A percentile compares a stretch with the other conserved stretches of the same genome.
These are phyloP conservation scores for Chlorociboria aeruginascens DNA, from an alignment of 495 filamentous ascomycete species.

Conservation along the genomic window DNA sequence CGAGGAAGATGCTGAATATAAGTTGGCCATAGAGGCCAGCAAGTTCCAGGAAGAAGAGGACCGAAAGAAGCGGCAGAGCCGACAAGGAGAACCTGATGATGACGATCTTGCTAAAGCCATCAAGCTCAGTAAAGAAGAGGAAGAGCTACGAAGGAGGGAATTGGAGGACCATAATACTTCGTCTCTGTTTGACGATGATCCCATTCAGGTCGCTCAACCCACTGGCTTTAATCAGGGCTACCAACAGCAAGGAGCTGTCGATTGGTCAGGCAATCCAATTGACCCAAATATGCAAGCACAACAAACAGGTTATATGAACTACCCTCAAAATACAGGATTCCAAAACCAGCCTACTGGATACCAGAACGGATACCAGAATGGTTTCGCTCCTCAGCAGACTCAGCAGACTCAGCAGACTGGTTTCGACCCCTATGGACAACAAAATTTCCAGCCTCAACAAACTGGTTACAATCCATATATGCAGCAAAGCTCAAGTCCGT, in stretches of 20 bases:
- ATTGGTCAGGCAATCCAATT: slow-evolving; percentile 93
- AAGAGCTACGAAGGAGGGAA: slow-evolving; percentile 75
- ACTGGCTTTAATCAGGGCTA: slow-evolving; percentile 94
- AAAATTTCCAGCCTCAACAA: slow-evolving; percentile 21
- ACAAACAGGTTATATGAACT: slow-evolving; percentile 74
- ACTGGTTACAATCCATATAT: slow-evolving; percentile 35
- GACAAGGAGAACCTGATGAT: slow-evolving; percentile 38
- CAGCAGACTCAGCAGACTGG: slow-evolving; percentile 46
- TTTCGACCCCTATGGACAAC: slow-evolving; percentile 62
- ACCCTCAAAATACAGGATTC: slow-evolving; percentile 43
- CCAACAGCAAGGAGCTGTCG: slow-evolving; percentile 87
- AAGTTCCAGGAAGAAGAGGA: slow-evolving; percentile 95
- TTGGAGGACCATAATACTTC: slow-evolving; percentile 81
- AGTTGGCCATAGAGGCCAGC: slow-evolving; percentile 88
- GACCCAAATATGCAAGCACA: slow-evolving; percentile 54
- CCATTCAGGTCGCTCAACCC: slow-evolving; percentile 50
- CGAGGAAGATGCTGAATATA: slow-evolving; percentile 89
- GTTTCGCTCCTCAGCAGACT: slow-evolving; percentile 52
- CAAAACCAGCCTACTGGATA: slow-evolving; percentile 42
- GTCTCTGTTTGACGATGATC: slow-evolving; percentile 78
- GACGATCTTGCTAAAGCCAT: slow-evolving; percentile 89
- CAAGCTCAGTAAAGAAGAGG: slow-evolving; percentile 85
- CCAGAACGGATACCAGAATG: slow-evolving; percentile 18
- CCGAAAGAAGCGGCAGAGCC: slow-evolving; percentile 63
- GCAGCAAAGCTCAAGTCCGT: slow-evolving; percentile 16